Evolutionary conservation across 306 rosid species (phyloP), one percentile per base, ranked within the genome.

Genomic region (Pyrus communis): DNA sequence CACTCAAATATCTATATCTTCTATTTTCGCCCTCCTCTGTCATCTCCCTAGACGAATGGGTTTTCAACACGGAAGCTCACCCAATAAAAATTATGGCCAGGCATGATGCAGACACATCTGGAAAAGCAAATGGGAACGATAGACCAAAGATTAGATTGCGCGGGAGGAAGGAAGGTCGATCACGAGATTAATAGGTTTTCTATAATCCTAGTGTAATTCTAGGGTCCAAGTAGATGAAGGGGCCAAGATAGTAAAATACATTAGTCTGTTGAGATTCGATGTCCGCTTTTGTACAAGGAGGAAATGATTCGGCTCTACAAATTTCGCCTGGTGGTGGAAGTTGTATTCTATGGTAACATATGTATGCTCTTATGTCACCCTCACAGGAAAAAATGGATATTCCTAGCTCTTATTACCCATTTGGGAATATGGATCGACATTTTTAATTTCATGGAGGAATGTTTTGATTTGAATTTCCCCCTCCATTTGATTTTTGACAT

Each of bases 11-110:
- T 84, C 85, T 96, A 23, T 96, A 91, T 80, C 98, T 96, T 80
- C 97, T 96, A n/a, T 92, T 96, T 75, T 88, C 99, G 43, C 99
- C 98, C 69, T 21, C 97, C 66, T 92, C 99, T 0, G 96, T 91
- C 63, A 96, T 96, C 75, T 71, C 99, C 7, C 86, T 92, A 62
- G 99, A 96, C 58, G 89, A 96, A 77, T 96, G 99, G 99, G 99
- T 92, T 66, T 96, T 96, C 87, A 92, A 91, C 87, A 96, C 97
- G 0, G 99, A 92, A 85, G 99, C 99, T 1, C 99, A 96, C 86
- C 99, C 99, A 46, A 69, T 96, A 61, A 90, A 78, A 85, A 92
- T 96, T 66, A 86, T 87, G 73, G 33, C 91, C 46, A 83, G 93
- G 75, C 27, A 61, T 1, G 89, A 81, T 55, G 93, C 73, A 57